Conservation (phyloP, 345 rosid species). For the Chamaenerion angustifolium region DNA sequence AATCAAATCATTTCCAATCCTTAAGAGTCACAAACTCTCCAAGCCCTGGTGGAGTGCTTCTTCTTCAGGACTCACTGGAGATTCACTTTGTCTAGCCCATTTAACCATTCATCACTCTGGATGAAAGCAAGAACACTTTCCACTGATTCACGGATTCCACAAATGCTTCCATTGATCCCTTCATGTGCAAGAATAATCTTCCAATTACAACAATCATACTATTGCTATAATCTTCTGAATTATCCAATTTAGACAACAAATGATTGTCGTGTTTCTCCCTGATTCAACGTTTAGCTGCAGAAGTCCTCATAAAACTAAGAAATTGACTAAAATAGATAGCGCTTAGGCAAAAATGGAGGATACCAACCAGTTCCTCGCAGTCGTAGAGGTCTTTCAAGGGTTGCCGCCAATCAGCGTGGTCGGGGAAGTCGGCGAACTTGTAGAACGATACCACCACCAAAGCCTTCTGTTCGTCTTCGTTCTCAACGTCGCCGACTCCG, state of each 20-base stretch:
- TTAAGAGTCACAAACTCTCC: slow-evolving; percentile 66
- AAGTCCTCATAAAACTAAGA: too few species aligned
- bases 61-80: slow-evolving; percentile 86
- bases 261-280: too few species aligned
- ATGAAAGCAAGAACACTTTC: slow-evolving; percentile 68
- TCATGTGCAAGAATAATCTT: slow-evolving; percentile 76
- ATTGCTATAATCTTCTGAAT: too few species aligned
- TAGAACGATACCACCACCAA: slow-evolving; percentile 78
- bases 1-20: slow-evolving; percentile 76
- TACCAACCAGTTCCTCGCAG: slow-evolving; percentile 51
- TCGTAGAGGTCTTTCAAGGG: slow-evolving; percentile 70
- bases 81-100: slow-evolving; percentile 60
- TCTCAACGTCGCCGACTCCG: slow-evolving; percentile 4
- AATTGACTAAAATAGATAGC: not conserved
- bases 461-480: slow-evolving; percentile 8
- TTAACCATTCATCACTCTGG: slow-evolving; percentile 43
- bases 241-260: too few species aligned
- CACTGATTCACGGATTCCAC: slow-evolving; percentile 66
- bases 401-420: slow-evolving; percentile 62
- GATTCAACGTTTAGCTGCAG: too few species aligned
- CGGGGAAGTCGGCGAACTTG: slow-evolving; percentile 75
- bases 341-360: not conserved
- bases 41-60: slow-evolving; percentile 91
- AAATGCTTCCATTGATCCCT: slow-evolving; percentile 89
- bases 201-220: too few species aligned